Base-by-base conservation (phyloP, 768 basidiomycete species). In the Tulasnella sp. region DNA sequence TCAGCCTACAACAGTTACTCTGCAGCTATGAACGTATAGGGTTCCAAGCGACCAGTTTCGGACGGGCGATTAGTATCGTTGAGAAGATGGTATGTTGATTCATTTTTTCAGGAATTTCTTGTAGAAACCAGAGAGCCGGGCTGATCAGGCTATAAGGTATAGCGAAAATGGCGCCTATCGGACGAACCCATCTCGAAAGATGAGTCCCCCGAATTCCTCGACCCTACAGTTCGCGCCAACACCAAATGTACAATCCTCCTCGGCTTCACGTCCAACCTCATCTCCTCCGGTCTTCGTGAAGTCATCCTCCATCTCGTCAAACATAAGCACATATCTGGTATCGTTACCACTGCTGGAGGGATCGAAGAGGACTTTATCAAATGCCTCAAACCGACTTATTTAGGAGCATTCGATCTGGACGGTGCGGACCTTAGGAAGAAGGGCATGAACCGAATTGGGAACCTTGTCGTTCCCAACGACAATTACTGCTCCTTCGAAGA, bases 401-500 rank as follows among this genome's bases (percentile, higher is more conserved):
- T 98, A 45, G 90, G 90, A 0, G 90, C 92, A 65, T 99, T 96
- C 71, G 81, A 87, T 68, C 78, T 96, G 57, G 86, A 93, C 62
- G 96, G 96, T 12, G 88, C 91, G 4, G 83, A 84, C 59, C 72
- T 99, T 58, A 80, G 96, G 45, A 83, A 76, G 68, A 79, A 80
- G 61, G 96, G 96, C n/a, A 82, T 99, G 79, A 99, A 99, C 66
- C 82, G 96, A 34, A 92, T 98, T 62, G 96, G 96, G 30, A 99
- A 99, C 67, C 80, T 99, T 44, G 74, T 99, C 59, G 82, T 99
- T 1, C 96, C 96, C 2, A 99, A 99, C 68, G 91, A 96, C 66
- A 98, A 98, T 69, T 99, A 99, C 72, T 98, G 96, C 82, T 86
- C 88, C 67, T 99, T 98, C 65, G 96, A 99, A 72, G 94, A 98